phyloP scores from a whole-genome alignment of 768 basidiomycete species.

The Agrocybe praecox region DNA sequence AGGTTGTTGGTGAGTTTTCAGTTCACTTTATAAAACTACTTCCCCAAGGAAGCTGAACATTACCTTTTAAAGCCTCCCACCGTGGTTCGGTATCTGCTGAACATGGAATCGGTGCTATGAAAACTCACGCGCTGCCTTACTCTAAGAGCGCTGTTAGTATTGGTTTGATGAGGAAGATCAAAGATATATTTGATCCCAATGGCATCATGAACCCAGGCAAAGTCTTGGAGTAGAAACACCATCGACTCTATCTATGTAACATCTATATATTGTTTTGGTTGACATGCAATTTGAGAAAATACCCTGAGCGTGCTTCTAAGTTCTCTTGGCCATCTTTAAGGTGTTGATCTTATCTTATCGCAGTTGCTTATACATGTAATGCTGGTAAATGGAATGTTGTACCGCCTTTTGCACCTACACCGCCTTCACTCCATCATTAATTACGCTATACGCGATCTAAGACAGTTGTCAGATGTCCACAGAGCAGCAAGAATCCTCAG shows the following conservation, averaged over 20 bases:
- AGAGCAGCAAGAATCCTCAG: neutral
- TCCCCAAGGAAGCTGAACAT: neutral
- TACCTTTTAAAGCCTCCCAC: constrained; percentile 55
- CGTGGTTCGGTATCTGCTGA: constrained; percentile 95
- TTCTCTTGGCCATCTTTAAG: too few species aligned
- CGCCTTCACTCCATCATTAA: neutral
- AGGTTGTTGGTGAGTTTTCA: constrained; percentile 73
- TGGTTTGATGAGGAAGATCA: constrained; percentile 89
- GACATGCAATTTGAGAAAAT: too few species aligned
- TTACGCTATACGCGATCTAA: neutral
- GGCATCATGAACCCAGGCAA: constrained; percentile 95
- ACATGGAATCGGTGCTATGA: constrained; percentile 96
- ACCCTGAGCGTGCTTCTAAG: neutral
- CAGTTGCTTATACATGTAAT: neutral
- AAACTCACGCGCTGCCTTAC: constrained; percentile 86
- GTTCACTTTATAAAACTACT: neutral
- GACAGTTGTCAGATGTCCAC: neutral
- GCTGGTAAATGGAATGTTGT: neutral
- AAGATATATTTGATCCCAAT: constrained; percentile 84
- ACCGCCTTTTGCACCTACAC: too few species aligned
- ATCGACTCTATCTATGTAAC: too few species aligned
- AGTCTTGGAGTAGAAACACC: constrained; percentile 49
- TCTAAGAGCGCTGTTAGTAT: constrained; percentile 82
- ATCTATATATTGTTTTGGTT: too few species aligned
- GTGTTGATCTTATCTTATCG: constrained; percentile 8